Percentiles rank a stretch among this genome's conserved stretches.
Evolutionary conservation across 352 stramenopile genomes (phyloP).

Genomic region (Pythium aphanidermatum): DNA sequence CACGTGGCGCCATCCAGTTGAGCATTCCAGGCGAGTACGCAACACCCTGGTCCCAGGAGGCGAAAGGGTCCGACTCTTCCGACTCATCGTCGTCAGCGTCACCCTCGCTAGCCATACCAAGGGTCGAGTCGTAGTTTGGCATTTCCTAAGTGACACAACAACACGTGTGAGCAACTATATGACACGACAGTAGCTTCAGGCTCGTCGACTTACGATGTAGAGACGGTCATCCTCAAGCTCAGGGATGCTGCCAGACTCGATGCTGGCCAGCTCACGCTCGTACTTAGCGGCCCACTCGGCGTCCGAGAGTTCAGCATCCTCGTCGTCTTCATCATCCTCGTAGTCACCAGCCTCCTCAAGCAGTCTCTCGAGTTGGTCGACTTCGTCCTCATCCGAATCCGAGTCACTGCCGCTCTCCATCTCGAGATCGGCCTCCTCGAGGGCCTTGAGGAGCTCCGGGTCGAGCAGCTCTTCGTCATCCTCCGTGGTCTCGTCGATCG

Average conservation of each 20-base stretch:
- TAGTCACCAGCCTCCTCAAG: constrained; percentile 4
- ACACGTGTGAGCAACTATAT: not conserved
- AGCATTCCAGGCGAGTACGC: constrained; percentile 74
- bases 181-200: not conserved
- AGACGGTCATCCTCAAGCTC: constrained; percentile 60
- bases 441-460: constrained; percentile 25
- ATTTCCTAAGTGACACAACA: constrained; percentile 33
- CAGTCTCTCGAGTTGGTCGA: constrained; percentile 19
- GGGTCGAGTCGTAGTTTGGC: constrained; percentile 54
- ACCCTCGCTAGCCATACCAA: constrained; percentile 45
- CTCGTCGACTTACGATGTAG: constrained; percentile 42
- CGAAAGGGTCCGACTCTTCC: constrained; percentile 35
- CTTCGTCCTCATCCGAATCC: constrained; percentile 23
- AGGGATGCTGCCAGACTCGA: constrained; percentile 28
- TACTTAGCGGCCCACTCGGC: constrained; percentile 63
- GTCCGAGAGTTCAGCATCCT: constrained; percentile 37
- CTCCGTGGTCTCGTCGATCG: constrained; percentile 16
- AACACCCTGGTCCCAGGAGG: constrained; percentile 42
- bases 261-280: constrained; percentile 52
- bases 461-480: constrained; percentile 26
- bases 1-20: constrained; percentile 73
- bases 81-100: constrained; percentile 23
- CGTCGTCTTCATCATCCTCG: constrained; percentile 25
- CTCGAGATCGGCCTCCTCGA: constrained; percentile 13
- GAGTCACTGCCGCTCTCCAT: constrained; percentile 9